phyloP scores from a whole-genome alignment of 1,284 basidiomycete species.

The Sporisorium graminicola region DNA sequence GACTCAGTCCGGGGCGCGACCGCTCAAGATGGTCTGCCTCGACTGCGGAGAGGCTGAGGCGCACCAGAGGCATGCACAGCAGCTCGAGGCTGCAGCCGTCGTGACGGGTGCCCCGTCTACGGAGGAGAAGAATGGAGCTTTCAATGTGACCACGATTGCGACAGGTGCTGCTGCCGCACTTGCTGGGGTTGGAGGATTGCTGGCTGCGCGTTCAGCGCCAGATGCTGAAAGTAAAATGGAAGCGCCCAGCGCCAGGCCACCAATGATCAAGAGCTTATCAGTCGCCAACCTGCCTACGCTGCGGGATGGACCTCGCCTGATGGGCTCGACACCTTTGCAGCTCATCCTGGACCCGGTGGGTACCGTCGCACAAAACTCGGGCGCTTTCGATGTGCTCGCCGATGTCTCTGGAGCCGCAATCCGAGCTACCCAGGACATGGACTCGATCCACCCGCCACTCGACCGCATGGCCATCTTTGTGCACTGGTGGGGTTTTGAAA shows the following conservation, averaged over 20 bases:
- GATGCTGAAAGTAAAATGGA: neutral
- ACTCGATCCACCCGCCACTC: conserved; percentile 53
- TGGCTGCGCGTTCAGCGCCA: conserved; percentile 7
- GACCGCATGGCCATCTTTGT: conserved; percentile 65
- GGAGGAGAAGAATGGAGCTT: neutral
- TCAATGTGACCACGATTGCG: conserved; percentile 18
- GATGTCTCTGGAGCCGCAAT: conserved; percentile 50
- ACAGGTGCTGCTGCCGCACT: conserved; percentile 40
- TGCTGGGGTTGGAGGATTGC: conserved; percentile 30
- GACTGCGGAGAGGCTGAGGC: conserved; percentile 55
- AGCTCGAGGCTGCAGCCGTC: conserved; percentile 23
- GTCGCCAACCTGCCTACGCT: conserved; percentile 34
- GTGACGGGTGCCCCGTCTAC: neutral
- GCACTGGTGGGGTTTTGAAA: conserved; percentile 67
- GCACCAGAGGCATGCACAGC: conserved; percentile 36
- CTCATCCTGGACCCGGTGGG: conserved; percentile 50
- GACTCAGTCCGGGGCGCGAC: conserved; percentile 14
- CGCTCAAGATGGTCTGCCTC: conserved; percentile 52
- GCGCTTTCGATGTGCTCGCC: conserved; percentile 59
- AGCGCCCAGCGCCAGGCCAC: conserved; percentile 11
- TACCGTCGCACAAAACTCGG: conserved; percentile 37
- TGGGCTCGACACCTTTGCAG: conserved; percentile 51
- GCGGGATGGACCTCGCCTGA: conserved; percentile 32
- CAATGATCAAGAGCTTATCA: conserved; percentile 42
- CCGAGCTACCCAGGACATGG: conserved; percentile 44